Evolutionary conservation across 1,139 yeast genomes (phyloP), one percentile per base, ranked within the genome.

Genomic region (Yamadazyma jaroonii): DNA sequence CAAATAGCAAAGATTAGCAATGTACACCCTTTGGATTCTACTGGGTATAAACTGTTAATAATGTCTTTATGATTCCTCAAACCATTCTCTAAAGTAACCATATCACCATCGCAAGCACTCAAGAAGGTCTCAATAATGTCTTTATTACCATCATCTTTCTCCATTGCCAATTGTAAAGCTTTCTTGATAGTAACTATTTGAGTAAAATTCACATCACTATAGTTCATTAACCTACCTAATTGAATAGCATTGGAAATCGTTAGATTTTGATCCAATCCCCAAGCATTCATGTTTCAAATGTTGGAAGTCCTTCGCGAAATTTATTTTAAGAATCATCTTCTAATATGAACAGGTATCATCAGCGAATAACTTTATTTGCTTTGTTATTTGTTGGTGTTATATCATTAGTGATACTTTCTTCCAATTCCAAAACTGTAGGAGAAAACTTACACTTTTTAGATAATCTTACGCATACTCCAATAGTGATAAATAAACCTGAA

Each of bases 1-100:
- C 77, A 75, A 20, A 78, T 64, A 9, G 82, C 76, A 50, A 68
- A 76, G 1, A 77, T 64, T 47, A 79, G 59, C 1, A 81, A 74
- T 0, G 76, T 63, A 3, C 70, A 59, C 0, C 84, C 84, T 24
- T 56, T 53, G 5, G 56, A 54, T 29, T 69, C 72, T 6, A 49
- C 44, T 3, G 73, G 73, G 39, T 52, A 62, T 17, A 53, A 41
- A 22, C 44, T 32, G 33, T 68, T 58, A n/a, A 69, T 51, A 9
- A 61, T 42, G 4, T 59, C 59, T 1, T 66, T 61, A 34, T 62
- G 53, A 3, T 56, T 49, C 14, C 65, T 44, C 2, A 66, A 42
- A 2, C 68, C 47, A 14, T 63, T 61, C 40, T 74, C 74, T 23
- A 74, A 47, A 1, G 75, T 56, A 2, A 62, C 68, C 25, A 64